Conservation (phyloP, 2,329 filamentous ascomycete genomes). For the Aphanocladium album region DNA sequence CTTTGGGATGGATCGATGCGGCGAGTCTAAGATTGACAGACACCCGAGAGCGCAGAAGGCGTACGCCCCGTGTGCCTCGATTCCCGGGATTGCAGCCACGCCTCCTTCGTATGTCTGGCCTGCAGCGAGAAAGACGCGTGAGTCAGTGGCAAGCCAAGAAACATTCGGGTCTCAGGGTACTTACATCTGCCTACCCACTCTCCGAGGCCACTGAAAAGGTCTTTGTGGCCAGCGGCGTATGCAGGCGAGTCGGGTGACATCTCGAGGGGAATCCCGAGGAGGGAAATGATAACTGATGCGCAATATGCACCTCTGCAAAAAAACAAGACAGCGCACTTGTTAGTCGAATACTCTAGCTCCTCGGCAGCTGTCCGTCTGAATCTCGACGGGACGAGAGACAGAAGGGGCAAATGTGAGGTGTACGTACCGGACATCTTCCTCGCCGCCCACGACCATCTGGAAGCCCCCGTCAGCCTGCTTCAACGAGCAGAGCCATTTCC, state of each 20-base stretch:
- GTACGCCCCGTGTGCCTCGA: constrained; percentile 94
- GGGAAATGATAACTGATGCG: constrained; percentile 74
- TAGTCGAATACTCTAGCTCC: constrained; percentile 2
- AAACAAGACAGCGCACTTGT: constrained; percentile 17
- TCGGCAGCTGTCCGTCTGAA: neutral
- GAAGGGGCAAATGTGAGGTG: neutral
- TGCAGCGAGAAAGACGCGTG: constrained; percentile 27
- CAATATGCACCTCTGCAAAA: constrained; percentile 77
- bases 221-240: constrained; percentile 54
- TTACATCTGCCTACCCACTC: constrained; percentile 78
- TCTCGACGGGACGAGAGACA: neutral
- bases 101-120: constrained; percentile 94
- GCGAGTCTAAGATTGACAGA: constrained; percentile 77
- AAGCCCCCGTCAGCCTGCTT: constrained; percentile 92
- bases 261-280: constrained; percentile 77
- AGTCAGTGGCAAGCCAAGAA: neutral
- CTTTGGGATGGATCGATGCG: constrained; percentile 67
- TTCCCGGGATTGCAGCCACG: constrained; percentile 76
- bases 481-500: constrained; percentile 81
- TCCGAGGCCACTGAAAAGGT: constrained; percentile 66
- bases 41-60: constrained; percentile 91
- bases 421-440: constrained; percentile 81
- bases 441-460: constrained; percentile 76
- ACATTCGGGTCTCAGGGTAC: constrained; percentile 27
- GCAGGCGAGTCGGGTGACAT: constrained; percentile 69